A percentile compares a stretch with the other conserved stretches of the same genome.
phyloP scores from a whole-genome alignment of 1,284 basidiomycete genomes.

The Heterobasidion annosum region DNA sequence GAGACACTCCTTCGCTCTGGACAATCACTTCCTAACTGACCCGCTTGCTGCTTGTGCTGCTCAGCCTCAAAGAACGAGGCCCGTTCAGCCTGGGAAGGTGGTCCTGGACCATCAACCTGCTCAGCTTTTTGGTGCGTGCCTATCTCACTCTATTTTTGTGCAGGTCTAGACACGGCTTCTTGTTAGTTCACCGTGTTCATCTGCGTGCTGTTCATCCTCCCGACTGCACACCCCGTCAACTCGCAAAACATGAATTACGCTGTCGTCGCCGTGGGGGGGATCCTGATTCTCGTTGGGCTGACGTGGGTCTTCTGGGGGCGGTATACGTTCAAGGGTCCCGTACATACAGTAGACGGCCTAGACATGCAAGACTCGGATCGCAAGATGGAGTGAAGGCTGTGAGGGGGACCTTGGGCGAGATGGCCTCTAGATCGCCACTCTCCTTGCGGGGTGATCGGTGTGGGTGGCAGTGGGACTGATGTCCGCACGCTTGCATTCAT shows the following conservation, averaged over 20 bases:
- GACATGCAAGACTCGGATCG: neutral
- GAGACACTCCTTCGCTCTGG: conserved; percentile 10
- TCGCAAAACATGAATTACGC: conserved; percentile 58
- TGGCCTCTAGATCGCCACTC: too few relatives aligned
- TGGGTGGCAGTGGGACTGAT: too few relatives aligned
- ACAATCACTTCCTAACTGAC: neutral
- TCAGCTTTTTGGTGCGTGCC: conserved; percentile 32
- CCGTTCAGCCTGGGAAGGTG: conserved; percentile 46
- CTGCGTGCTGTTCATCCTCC: conserved; percentile 49
- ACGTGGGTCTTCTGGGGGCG: conserved; percentile 34
- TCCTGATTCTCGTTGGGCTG: conserved; percentile 28
- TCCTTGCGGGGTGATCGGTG: too few relatives aligned
- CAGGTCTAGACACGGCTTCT: neutral
- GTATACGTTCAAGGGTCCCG: conserved; percentile 21
- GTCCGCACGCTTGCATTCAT: too few relatives aligned
- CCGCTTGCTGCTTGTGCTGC: neutral
- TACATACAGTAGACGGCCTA: conserved; percentile 15
- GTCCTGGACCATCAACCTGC: conserved; percentile 43
- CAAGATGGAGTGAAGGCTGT: neutral
- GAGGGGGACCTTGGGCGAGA: too few relatives aligned
- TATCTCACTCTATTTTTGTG: conserved; percentile 2
- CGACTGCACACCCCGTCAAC: conserved; percentile 51
- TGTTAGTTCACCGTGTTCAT: conserved; percentile 43
- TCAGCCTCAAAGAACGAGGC: conserved; percentile 35
- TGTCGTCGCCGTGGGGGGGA: conserved; percentile 38